Base-by-base conservation (phyloP, 1,139 yeast species). In the Williopsis jadinii region DNA sequence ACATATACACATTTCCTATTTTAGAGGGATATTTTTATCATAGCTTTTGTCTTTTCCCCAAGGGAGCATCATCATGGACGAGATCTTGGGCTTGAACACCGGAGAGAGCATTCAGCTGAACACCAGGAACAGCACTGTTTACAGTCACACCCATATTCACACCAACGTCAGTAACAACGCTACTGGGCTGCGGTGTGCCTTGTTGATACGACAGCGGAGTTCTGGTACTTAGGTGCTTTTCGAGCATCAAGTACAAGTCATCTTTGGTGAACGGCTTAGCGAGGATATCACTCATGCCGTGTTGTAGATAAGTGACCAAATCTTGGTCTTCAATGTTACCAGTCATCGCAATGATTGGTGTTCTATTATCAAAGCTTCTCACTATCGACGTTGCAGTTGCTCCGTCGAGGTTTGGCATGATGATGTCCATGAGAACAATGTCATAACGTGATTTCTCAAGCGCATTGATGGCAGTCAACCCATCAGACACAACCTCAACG, bases 271-370 rank as follows among this genome's bases (percentile, higher is more conserved):
- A 90, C 1, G 97, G 97, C 60, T 88, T 88, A 2, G 95, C 95
- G 52, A 90, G 67, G 39, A 88, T 84, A 62, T 87, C 96, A 42
- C 86, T 82, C 88, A 90, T 86, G 4, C 96, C 97, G 56, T 86
- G 88, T 51, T 83, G 84, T 45, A 84, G 67, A 59, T 87, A 88
- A 2, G 85, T 82, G 37, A 84, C 84, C 44, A 86, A 68, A 61
- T 85, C 95, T 51, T 82, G 79, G 50, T 82, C 85, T 53, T 83
- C 84, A 44, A 85, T 84, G 55, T 85, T 85, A 32, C 95, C 94
- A 3, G 96, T 87, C 95, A 90, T 87, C 35, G 95, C 95, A 49
- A 88, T 84, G 48, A 90, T 85, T 6, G 97, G 97, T 0, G 95
- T 86, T 44, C 73, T 75, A 24, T 80, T 78, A 58, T 87, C 95